Conservation (phyloP, 495 filamentous ascomycete genomes). For the Aspergillus baeticus region DNA sequence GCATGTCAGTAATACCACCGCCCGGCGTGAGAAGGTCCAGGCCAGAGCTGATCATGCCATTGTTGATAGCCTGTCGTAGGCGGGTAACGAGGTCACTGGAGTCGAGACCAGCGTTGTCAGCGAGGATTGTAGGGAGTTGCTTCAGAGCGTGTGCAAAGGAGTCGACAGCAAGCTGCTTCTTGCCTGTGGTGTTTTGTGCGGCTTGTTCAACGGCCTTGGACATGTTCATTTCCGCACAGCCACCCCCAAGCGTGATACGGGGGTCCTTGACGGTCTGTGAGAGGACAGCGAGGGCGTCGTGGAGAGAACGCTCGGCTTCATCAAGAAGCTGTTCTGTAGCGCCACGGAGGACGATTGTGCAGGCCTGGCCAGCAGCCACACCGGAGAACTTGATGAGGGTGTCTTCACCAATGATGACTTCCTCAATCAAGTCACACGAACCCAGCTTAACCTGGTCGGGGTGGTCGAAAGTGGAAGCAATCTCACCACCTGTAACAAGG, state of each 20-base stretch:
- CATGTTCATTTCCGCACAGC: conserved; percentile 98
- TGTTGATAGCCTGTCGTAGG: conserved; percentile 88
- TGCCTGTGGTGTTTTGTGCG: conserved; percentile 90
- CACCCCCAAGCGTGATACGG: conserved; percentile 89
- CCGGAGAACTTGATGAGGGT: conserved; percentile 96
- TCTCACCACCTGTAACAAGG: conserved; percentile 94
- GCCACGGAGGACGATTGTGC: conserved; percentile 94
- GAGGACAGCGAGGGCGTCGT: conserved; percentile 94
- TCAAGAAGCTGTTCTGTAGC: conserved; percentile 96
- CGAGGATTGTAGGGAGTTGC: conserved; percentile 93
- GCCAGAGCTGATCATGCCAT: conserved; percentile 87
- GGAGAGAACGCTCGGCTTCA: conserved; percentile 92
- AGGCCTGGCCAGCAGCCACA: conserved; percentile 89
- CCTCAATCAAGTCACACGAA: conserved; percentile 92
- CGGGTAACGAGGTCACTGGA: conserved; percentile 90
- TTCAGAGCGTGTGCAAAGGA: conserved; percentile 84
- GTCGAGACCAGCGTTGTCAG: conserved; percentile 95
- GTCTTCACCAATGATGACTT: conserved; percentile 97
- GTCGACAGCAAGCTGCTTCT: conserved; percentile 92
- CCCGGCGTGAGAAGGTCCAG: conserved; percentile 86
- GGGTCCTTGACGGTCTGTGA: conserved; percentile 97
- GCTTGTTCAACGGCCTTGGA: conserved; percentile 95
- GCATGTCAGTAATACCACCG: conserved; percentile 94
- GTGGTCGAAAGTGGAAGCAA: conserved; percentile 96
- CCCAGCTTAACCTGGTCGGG: conserved; percentile 95